These are phyloP conservation scores for Coriaria nepalensis DNA, from an alignment of 306 rosid species.

Conservation along the genomic window DNA sequence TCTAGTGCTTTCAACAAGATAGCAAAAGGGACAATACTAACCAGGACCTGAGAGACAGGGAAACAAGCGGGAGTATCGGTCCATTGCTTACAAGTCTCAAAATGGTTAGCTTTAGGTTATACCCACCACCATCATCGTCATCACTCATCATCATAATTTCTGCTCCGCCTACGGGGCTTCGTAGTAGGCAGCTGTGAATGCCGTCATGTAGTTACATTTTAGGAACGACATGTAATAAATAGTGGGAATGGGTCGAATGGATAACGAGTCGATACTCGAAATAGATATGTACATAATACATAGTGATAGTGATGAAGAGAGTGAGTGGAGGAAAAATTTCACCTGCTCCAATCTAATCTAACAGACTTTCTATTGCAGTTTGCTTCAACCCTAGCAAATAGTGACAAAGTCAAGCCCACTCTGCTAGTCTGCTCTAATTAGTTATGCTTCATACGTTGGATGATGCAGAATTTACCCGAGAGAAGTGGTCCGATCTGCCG, in stretches of 20 bases:
- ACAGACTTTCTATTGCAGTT: no score
- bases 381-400: no score
- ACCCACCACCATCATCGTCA: constrained; percentile 41
- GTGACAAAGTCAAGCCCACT: no score
- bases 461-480: background rate
- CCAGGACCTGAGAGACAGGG: constrained; percentile 90
- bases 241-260: no score
- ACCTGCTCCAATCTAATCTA: no score
- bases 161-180: no score
- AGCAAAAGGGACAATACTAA: constrained; percentile 6
- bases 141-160: constrained; percentile 6
- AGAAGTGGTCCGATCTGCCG: constrained; percentile 23
- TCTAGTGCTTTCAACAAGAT: constrained; percentile 9
- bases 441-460: constrained; percentile 3
- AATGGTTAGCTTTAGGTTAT: no score
- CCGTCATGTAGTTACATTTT: no score
- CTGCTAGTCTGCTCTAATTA: background rate
- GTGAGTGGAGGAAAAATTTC: background rate
- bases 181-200: background rate
- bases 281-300: no score
- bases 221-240: no score
- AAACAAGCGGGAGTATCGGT: constrained; percentile 29
- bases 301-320: background rate
- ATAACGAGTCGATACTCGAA: no score
- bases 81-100: constrained; percentile 30